Conservation (phyloP, 257 asterid genomes). For the Agastache rugosa region DNA sequence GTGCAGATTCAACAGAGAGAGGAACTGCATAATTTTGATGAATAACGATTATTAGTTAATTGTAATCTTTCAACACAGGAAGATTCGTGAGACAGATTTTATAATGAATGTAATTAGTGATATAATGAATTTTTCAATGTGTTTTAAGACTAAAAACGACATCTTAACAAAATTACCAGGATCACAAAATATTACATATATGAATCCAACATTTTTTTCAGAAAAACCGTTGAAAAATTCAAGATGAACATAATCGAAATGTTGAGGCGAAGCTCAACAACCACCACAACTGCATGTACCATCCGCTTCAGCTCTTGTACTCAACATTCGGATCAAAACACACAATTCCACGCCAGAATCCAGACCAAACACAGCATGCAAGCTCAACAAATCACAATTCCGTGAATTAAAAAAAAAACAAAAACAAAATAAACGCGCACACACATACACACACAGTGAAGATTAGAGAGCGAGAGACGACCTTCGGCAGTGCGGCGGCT, state of each 20-base stretch:
- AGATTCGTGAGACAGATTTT: neutral
- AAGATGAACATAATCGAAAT: slow-evolving; percentile 3
- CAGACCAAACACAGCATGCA: slow-evolving; percentile 21
- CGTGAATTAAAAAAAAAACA: neutral
- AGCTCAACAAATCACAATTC: slow-evolving; percentile 2
- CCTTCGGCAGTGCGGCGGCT: slow-evolving; percentile 74
- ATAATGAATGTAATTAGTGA: neutral
- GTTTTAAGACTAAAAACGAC: neutral
- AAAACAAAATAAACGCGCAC: neutral
- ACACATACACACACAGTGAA: neutral
- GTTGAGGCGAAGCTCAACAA: neutral
- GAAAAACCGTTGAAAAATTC: neutral
- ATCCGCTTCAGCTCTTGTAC: slow-evolving; percentile 29
- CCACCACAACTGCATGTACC: slow-evolving; percentile 11
- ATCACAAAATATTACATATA: slow-evolving; percentile 1
- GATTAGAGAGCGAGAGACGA: slow-evolving; percentile 3
- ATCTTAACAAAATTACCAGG: neutral
- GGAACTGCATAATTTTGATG: slow-evolving; percentile 54
- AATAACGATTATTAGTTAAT: slow-evolving; percentile 1
- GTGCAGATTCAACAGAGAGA: slow-evolving; percentile 63
- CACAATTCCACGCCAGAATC: slow-evolving; percentile 21
- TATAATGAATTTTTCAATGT: neutral
- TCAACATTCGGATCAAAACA: neutral
- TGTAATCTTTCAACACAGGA: neutral
- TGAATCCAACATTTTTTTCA: neutral